Conservation (phyloP, 768 basidiomycete genomes). For the Serendipita sp. region DNA sequence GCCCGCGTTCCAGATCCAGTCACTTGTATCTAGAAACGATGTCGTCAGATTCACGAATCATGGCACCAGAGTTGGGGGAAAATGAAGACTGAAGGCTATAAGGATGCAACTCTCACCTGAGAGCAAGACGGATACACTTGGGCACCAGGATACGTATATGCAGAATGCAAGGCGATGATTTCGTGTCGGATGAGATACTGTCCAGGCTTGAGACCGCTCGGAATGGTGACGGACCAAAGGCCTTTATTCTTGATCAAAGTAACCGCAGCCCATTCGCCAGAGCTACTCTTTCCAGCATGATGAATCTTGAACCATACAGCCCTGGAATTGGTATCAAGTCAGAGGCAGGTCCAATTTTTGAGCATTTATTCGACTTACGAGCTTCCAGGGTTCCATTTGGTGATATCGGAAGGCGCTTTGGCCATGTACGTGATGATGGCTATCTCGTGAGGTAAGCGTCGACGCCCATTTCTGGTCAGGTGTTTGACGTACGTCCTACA, state of each 20-base stretch:
- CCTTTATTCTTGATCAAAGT: conserved; percentile 26
- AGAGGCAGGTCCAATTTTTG: background rate
- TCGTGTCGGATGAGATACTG: conserved; percentile 30
- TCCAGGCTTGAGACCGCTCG: conserved; percentile 29
- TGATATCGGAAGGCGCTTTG: conserved; percentile 29
- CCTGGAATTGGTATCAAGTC: conserved; percentile 14
- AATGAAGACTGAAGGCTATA: no score
- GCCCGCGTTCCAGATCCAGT: conserved; percentile 31
- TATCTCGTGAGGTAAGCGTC: conserved; percentile 8
- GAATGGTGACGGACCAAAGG: conserved; percentile 33
- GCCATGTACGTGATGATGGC: conserved; percentile 34
- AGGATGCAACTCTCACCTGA: no score
- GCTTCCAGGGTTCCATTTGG: conserved; percentile 27
- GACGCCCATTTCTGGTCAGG: background rate
- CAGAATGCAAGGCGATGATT: conserved; percentile 6
- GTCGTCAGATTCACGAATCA: no score
- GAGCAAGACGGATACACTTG: conserved; percentile 31
- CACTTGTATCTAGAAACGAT: conserved; percentile 24
- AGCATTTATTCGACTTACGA: conserved; percentile 17
- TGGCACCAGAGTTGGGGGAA: no score
- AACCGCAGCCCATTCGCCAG: conserved; percentile 32
- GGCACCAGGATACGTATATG: conserved; percentile 25
- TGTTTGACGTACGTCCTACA: conserved; percentile 9
- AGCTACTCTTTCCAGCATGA: conserved; percentile 28
- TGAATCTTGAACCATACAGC: conserved; percentile 39